These are phyloP conservation scores for Podospora didyma DNA, from an alignment of 495 filamentous ascomycete genomes.

Conservation along the genomic window DNA sequence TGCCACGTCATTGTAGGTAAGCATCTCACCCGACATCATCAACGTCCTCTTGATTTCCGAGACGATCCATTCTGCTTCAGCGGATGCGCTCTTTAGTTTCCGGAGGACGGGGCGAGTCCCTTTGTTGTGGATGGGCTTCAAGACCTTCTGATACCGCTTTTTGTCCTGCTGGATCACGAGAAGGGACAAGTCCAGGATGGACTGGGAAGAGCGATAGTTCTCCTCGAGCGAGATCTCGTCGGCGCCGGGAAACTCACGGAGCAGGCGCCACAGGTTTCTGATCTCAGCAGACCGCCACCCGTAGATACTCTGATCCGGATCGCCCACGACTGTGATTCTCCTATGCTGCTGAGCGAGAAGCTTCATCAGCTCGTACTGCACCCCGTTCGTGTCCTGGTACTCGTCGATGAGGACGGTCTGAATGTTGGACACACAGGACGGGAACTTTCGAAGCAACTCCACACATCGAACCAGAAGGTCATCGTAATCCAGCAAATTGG, in stretches of 20 bases:
- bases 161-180: conserved; percentile 91
- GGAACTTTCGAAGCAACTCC: conserved; percentile 71
- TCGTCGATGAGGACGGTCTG: conserved; percentile 94
- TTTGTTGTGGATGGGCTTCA: conserved; percentile 75
- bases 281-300: conserved; percentile 97
- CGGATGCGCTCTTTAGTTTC: conserved; percentile 63
- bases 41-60: conserved; percentile 73
- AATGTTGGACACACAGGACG: conserved; percentile 85
- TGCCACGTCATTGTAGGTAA: conserved; percentile 75
- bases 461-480: conserved; percentile 84
- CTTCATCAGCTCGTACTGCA: conserved; percentile 94
- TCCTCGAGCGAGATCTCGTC: conserved; percentile 84
- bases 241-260: conserved; percentile 69
- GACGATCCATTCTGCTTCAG: conserved; percentile 86
- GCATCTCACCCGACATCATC: conserved; percentile 65
- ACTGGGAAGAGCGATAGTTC: conserved; percentile 90
- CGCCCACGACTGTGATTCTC: conserved; percentile 89
- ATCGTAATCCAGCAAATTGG: conserved; percentile 92
- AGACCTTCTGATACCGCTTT: conserved; percentile 68
- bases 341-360: conserved; percentile 70
- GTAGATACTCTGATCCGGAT: conserved; percentile 98
- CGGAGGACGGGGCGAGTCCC: conserved; percentile 84
- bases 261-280: conserved; percentile 78
- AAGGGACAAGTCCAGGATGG: conserved; percentile 78
- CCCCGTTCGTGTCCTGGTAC: conserved; percentile 94